Conservation (phyloP, 2,329 filamentous ascomycete genomes). For the Mycocentrospora acerina region DNA sequence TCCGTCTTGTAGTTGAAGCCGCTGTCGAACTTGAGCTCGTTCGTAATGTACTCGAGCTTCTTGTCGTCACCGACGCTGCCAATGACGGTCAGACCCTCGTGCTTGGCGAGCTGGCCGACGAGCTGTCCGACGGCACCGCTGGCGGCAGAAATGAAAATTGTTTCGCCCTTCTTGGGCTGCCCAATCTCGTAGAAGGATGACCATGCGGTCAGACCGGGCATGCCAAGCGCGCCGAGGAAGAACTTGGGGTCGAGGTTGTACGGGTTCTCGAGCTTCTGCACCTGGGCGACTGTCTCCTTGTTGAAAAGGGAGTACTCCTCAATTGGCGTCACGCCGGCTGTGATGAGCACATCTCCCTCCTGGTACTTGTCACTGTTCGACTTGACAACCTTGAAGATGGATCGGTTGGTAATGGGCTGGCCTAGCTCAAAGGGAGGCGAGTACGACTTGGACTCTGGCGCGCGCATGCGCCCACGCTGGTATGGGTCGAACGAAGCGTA, state of each 20-base stretch:
- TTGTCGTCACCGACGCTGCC: conserved; percentile 78
- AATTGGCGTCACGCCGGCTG: conserved; percentile 52
- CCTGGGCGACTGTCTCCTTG: conserved; percentile 46
- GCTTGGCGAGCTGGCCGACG: conserved; percentile 81
- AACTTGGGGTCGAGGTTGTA: conserved; percentile 64
- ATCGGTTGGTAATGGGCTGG: conserved; percentile 64
- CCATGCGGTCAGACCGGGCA: conserved; percentile 77
- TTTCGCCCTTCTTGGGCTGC: conserved; percentile 73
- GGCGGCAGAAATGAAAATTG: conserved; percentile 79
- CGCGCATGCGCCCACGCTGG: conserved; percentile 77
- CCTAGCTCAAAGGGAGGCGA: conserved; percentile 61
- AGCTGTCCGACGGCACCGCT: conserved; percentile 80
- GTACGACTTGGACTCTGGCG: conserved; percentile 66
- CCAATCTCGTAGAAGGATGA: conserved; percentile 74
- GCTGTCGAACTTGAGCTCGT: conserved; percentile 69
- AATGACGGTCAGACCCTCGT: conserved; percentile 75
- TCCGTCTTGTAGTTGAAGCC: conserved; percentile 92
- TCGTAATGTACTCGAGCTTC: conserved; percentile 73
- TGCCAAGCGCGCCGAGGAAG: conserved; percentile 76
- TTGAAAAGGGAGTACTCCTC: conserved; percentile 69
- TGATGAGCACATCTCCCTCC: conserved; percentile 66
- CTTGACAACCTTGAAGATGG: conserved; percentile 70
- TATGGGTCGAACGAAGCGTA: conserved; percentile 84
- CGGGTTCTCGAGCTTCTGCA: conserved; percentile 67
- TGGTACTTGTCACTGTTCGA: conserved; percentile 65